These are phyloP conservation scores for Danielozyma ontarioensis DNA, from an alignment of 805 yeast species.

Conservation along the genomic window DNA sequence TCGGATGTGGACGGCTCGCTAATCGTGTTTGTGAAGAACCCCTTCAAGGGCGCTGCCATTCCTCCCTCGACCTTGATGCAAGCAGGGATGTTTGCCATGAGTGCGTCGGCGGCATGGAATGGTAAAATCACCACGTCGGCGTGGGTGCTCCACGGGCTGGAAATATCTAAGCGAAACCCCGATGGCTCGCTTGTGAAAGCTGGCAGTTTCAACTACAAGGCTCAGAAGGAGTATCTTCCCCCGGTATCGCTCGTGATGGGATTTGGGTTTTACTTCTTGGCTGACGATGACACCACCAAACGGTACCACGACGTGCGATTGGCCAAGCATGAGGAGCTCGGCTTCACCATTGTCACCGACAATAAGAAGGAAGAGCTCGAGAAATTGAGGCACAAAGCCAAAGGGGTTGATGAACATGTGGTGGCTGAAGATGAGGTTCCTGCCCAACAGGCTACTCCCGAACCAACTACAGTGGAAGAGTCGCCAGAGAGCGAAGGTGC, in stretches of 20 bases:
- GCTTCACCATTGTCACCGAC: slow-evolving; percentile 29
- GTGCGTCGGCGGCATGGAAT: slow-evolving; percentile 87
- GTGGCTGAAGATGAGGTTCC: not conserved
- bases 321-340: slow-evolving; percentile 31
- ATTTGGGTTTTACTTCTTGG: slow-evolving; percentile 71
- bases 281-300: slow-evolving; percentile 50
- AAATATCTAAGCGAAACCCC: slow-evolving; percentile 65
- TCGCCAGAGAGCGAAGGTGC: not conserved
- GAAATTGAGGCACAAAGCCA: slow-evolving; percentile 6
- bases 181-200: slow-evolving; percentile 54
- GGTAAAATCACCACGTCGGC: slow-evolving; percentile 76
- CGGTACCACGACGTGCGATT: slow-evolving; percentile 22
- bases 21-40: slow-evolving; percentile 78
- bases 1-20: slow-evolving; percentile 72
- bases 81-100: slow-evolving; percentile 81
- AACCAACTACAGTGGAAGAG: no score
- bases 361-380: slow-evolving; percentile 36
- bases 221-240: slow-evolving; percentile 56
- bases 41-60: slow-evolving; percentile 59
- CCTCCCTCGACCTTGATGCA: slow-evolving; percentile 88
- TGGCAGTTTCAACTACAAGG: slow-evolving; percentile 55
- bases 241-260: slow-evolving; percentile 91
- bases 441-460: not conserved
- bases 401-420: not conserved
- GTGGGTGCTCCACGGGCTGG: slow-evolving; percentile 73